Evolutionary conservation across 345 rosid genomes (phyloP).

Genomic region (Conringia planisiliqua): DNA sequence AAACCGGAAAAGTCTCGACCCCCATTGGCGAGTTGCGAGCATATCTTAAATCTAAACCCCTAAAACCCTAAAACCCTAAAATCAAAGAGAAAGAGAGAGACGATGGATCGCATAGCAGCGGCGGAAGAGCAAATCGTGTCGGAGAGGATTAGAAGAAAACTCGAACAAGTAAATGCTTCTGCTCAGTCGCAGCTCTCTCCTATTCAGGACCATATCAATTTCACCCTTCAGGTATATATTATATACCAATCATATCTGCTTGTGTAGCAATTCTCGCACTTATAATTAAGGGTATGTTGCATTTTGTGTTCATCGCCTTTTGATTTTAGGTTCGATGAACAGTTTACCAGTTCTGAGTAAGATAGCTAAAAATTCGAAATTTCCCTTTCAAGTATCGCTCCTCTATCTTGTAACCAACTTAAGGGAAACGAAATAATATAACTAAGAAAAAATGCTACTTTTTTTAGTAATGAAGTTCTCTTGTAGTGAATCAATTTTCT

Average conservation of each 20-base stretch:
- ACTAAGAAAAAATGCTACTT: too few species aligned
- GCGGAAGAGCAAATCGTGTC: constrained; percentile 58
- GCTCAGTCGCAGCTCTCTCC: constrained; percentile 75
- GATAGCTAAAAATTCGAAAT: neutral
- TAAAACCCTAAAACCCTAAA: constrained; percentile 26
- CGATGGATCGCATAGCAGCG: constrained; percentile 71
- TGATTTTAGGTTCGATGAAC: neutral
- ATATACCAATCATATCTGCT: neutral
- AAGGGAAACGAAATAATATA: neutral
- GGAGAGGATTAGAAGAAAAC: constrained; percentile 62
- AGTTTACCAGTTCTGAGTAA: too few species aligned
- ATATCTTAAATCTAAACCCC: neutral
- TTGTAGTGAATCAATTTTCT: neutral
- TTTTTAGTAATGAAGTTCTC: neutral
- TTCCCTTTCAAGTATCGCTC: neutral
- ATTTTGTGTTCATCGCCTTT: neutral
- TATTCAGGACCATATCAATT: constrained; percentile 78
- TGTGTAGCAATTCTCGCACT: neutral
- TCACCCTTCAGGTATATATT: constrained; percentile 73
- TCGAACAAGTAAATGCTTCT: constrained; percentile 56
- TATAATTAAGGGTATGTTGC: neutral
- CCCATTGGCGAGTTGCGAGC: too few species aligned
- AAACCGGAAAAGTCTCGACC: neutral
- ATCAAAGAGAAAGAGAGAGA: constrained; percentile 4
- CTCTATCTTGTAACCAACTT: neutral